Conservation (phyloP, 2,329 filamentous ascomycete genomes). For the Hortaea werneckii region DNA sequence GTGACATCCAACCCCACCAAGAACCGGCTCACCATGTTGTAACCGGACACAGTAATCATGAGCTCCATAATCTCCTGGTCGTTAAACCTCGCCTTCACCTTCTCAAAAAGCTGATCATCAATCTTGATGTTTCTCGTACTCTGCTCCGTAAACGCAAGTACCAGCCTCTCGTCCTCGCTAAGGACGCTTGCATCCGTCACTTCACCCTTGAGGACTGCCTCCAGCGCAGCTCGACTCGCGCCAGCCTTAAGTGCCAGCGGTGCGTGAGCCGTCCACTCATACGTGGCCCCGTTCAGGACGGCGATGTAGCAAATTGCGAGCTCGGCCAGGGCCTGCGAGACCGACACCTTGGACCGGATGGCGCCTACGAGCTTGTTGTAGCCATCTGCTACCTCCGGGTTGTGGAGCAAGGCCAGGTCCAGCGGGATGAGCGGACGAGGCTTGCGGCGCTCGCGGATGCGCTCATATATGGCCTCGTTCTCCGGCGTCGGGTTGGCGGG, state of each 20-base stretch:
- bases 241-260: slow-evolving; percentile 24
- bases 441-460: slow-evolving; percentile 54
- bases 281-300: slow-evolving; percentile 25
- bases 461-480: slow-evolving; percentile 44
- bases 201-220: slow-evolving; percentile 17
- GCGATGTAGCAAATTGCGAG: slow-evolving; percentile 28
- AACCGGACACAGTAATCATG: slow-evolving; percentile 26
- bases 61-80: slow-evolving; percentile 28
- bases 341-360: slow-evolving; percentile 26
- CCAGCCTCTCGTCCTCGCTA: slow-evolving; percentile 21
- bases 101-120: slow-evolving; percentile 20
- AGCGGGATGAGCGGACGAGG: slow-evolving; percentile 63
- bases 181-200: slow-evolving; percentile 12
- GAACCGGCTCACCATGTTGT: slow-evolving; percentile 30
- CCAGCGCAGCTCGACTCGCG: slow-evolving; percentile 13
- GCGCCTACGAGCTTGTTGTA: slow-evolving; percentile 60
- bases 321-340: slow-evolving; percentile 22
- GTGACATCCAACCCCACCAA: slow-evolving; percentile 29
- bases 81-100: slow-evolving; percentile 21
- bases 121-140: slow-evolving; percentile 24
- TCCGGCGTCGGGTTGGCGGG: slow-evolving; percentile 40
- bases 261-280: slow-evolving; percentile 28
- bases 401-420: slow-evolving; percentile 67
- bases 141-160: slow-evolving; percentile 25
- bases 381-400: slow-evolving; percentile 63